Evolutionary conservation across 2,329 filamentous ascomycete genomes (phyloP), one percentile per base, ranked within the genome.

Genomic region (Fusarium euwallaceae): DNA sequence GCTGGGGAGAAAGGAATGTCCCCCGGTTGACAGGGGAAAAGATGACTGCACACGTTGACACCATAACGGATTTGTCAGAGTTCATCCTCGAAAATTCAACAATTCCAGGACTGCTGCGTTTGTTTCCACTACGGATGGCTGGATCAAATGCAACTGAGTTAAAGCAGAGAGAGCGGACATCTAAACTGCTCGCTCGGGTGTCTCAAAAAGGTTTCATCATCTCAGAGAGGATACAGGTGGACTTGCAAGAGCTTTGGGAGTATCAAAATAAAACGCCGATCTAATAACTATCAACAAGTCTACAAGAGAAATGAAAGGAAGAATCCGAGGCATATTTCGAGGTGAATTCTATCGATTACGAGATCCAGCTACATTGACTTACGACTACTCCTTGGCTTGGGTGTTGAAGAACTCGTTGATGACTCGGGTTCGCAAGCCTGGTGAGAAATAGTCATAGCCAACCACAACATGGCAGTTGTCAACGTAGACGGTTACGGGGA

Each of bases 401-500:
- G 79, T 81, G 34, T 82, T 81, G 61, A 81, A 82, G 22, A 81
- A 81, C 4, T 78, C 70, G 8, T 78, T 82, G 1, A 78, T 72
- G 0, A 81, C 81, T 4, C 80, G 64, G 3, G 81, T 83, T 17
- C 81, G 73, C 12, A 73, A 41, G 0, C 61, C 76, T 0, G 77
- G 76, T 0, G 79, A 73, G 51, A 82, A 83, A 36, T 80, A 85
- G 61, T 84, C 82, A 41, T 84, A 84, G 0, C 83, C 83, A 39
- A 82, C 82, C 2, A 84, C 67, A 4, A 81, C 32, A 63, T 76
- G 73, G 62, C 82, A 83, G n/a, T 60, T 72, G 36, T 81, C 77
- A 1, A 84, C 80, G 20, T 79, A 84, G 0, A 83, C 78, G 0
- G 82, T 84, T 0, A 84, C 82, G 0, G 83, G 82, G 16, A 85